phyloP scores from a whole-genome alignment of 306 rosid genomes.

The Trichosanthes cucumerina region DNA sequence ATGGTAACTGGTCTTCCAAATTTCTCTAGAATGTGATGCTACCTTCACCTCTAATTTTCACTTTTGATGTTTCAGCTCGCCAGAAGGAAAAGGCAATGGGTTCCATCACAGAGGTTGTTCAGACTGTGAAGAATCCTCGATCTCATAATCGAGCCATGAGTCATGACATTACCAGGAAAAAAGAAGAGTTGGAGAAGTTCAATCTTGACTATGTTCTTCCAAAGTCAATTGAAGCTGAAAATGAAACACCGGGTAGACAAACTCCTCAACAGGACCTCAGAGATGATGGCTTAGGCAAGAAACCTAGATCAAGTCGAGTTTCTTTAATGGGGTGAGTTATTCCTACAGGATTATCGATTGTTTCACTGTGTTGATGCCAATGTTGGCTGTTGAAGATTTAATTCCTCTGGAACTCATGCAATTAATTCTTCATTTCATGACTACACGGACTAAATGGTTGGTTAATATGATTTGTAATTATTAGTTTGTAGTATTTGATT shows the following conservation, averaged over 20 bases:
- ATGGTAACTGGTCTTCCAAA: conserved; percentile 40
- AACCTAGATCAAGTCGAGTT: conserved; percentile 34
- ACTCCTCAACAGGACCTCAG: conserved; percentile 30
- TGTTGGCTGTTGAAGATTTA: neutral
- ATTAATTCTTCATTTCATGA: neutral
- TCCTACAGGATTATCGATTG: neutral
- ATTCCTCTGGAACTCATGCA: neutral
- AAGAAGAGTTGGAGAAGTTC: conserved; percentile 42
- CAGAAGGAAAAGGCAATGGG: conserved; percentile 78
- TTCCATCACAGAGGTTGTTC: conserved; percentile 80
- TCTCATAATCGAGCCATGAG: conserved; percentile 26
- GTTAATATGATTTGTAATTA: neutral
- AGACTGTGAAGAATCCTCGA: conserved; percentile 62
- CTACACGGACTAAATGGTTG: neutral
- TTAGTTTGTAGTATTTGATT: conserved; percentile 8
- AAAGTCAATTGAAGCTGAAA: conserved; percentile 38
- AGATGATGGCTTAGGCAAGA: conserved; percentile 24
- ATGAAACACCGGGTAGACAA: conserved; percentile 25
- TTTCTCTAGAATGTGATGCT: neutral
- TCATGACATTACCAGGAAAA: conserved; percentile 26
- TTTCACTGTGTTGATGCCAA: neutral
- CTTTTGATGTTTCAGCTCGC: conserved; percentile 61
- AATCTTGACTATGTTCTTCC: conserved; percentile 52
- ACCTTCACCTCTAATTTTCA: conserved; percentile 19
- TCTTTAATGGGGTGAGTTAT: conserved; percentile 49